A percentile compares a stretch with the other conserved stretches of the same genome.
Conservation (phyloP, 768 basidiomycete species). For the Boletus reticuloceps region DNA sequence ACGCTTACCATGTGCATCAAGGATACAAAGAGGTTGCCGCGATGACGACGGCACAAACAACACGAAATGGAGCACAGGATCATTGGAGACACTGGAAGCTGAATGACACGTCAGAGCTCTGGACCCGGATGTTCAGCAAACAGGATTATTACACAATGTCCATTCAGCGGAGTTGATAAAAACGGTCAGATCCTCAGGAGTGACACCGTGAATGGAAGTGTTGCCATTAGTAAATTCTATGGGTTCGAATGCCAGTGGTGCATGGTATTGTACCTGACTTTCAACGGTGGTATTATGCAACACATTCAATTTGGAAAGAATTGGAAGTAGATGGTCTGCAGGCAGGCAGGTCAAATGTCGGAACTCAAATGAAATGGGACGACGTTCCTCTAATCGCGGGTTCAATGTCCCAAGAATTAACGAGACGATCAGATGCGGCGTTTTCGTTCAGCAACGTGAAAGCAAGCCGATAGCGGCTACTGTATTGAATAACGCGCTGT, state of each 20-base stretch:
- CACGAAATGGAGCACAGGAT: conserved; percentile 92
- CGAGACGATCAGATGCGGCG: conserved; percentile 57
- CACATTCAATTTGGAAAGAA: conserved; percentile 53
- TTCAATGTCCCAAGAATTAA: conserved; percentile 72
- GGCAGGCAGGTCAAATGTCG: conserved; percentile 12
- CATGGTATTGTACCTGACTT: conserved; percentile 91
- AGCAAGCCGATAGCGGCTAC: conserved; percentile 80
- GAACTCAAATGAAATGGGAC: conserved; percentile 9
- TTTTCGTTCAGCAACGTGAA: conserved; percentile 95
- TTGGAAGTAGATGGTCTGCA: conserved; percentile 68
- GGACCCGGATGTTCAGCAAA: background rate
- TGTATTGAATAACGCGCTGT: conserved; percentile 66
- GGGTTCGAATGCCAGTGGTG: conserved; percentile 83
- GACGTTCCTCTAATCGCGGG: conserved; percentile 60
- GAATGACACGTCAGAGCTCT: conserved; percentile 2
- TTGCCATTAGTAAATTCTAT: conserved; percentile 31
- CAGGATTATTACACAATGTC: conserved; percentile 69
- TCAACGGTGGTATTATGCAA: conserved; percentile 93
- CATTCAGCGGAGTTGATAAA: conserved; percentile 97
- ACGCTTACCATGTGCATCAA: conserved; percentile 48
- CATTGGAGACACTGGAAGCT: conserved; percentile 93
- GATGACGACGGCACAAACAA: conserved; percentile 76
- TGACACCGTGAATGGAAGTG: conserved; percentile 52
- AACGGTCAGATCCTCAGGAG: conserved; percentile 81
- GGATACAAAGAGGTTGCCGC: conserved; percentile 70